Conservation (phyloP, 495 filamentous ascomycete species). For the Penicillium waksmanii region DNA sequence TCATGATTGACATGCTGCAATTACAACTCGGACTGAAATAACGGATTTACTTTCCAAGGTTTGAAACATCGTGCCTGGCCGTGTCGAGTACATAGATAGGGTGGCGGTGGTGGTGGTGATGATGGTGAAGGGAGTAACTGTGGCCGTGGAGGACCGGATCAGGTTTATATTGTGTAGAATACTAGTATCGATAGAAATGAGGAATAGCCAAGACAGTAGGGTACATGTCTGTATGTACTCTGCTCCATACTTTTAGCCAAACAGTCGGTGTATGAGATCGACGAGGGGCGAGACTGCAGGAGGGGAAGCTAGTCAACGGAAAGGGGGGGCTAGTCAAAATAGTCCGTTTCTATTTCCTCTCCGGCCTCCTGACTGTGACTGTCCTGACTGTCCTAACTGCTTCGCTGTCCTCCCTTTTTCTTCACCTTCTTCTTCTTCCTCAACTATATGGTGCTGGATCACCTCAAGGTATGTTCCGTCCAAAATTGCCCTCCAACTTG, state of each 20-base stretch:
- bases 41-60: background rate
- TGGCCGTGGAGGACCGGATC: too few species aligned
- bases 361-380: constrained; percentile 20
- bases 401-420: constrained; percentile 30
- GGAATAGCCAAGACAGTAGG: too few species aligned
- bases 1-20: background rate
- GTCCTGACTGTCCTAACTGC: constrained; percentile 2
- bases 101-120: too few species aligned
- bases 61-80: too few species aligned
- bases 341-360: constrained; percentile 11
- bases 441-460: constrained; percentile 29
- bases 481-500: background rate
- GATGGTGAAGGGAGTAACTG: too few species aligned
- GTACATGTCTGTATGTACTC: too few species aligned
- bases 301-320: constrained; percentile 20
- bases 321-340: constrained; percentile 30
- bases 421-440: constrained; percentile 6
- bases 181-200: too few species aligned
- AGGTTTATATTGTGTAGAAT: too few species aligned
- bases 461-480: constrained; percentile 15
- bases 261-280: constrained; percentile 38
- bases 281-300: constrained; percentile 31
- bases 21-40: background rate
- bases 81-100: too few species aligned
- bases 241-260: constrained; percentile 12